phyloP scores from a whole-genome alignment of 2,329 filamentous ascomycete genomes.

The Alternaria novae-zelandiae region DNA sequence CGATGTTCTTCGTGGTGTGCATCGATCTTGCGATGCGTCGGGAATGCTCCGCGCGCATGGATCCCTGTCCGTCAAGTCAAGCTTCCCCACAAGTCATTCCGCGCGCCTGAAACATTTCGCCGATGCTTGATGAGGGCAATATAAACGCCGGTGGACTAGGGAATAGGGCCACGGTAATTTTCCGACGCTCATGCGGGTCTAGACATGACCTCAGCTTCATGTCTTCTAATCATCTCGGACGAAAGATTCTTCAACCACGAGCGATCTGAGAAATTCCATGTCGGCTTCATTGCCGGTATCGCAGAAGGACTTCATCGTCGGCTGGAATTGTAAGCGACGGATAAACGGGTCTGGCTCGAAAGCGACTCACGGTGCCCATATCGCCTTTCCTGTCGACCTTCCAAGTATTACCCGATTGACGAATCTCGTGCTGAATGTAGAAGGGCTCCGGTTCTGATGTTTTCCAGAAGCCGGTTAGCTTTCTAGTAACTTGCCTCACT shows the following conservation, averaged over 20 bases:
- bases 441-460: conserved; percentile 14
- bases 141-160: conserved; percentile 14
- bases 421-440: conserved; percentile 33
- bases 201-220: background rate
- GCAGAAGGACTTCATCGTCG: conserved; percentile 2
- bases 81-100: conserved; percentile 16
- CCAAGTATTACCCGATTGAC: conserved; percentile 15
- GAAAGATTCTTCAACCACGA: conserved; percentile 18
- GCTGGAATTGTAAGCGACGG: conserved; percentile 1
- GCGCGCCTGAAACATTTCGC: conserved; percentile 21
- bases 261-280: conserved; percentile 11
- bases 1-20: background rate
- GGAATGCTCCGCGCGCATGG: conserved; percentile 10
- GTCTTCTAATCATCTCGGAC: conserved; percentile 14
- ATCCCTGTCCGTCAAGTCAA: background rate
- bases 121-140: conserved; percentile 30
- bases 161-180: conserved; percentile 7
- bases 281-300: conserved; percentile 9
- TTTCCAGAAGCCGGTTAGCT: conserved; percentile 20
- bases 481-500: conserved; percentile 27
- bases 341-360: background rate
- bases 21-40: background rate
- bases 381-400: conserved; percentile 23
- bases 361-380: conserved; percentile 21
- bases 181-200: conserved; percentile 11